Evolutionary conservation across 495 filamentous ascomycete genomes (phyloP).

Genomic region (Aspergillus saccharolyticus): DNA sequence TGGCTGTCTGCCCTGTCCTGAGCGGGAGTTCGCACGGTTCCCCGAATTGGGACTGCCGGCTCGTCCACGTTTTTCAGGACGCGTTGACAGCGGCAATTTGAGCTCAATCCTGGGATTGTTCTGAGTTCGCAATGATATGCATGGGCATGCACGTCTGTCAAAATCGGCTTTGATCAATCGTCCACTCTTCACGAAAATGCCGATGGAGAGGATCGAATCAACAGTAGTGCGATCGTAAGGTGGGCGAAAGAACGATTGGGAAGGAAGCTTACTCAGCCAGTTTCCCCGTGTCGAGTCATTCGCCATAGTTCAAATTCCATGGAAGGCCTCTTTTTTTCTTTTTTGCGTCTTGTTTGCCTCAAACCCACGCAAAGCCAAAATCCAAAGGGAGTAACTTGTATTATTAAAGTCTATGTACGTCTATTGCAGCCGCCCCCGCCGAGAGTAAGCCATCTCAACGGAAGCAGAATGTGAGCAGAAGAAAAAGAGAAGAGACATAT

Average conservation of each 20-base stretch:
- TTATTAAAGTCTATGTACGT: conserved; percentile 17
- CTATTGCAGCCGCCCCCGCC: conserved; percentile 12
- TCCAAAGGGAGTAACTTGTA: neutral
- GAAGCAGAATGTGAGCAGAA: neutral
- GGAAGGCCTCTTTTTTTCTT: neutral
- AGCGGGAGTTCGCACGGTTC: too few relatives aligned
- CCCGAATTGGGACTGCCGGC: too few relatives aligned
- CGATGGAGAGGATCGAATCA: too few relatives aligned
- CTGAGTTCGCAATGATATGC: too few relatives aligned
- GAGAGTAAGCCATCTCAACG: conserved; percentile 6
- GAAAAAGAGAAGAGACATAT: neutral
- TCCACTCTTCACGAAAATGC: neutral
- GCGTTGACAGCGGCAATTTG: neutral
- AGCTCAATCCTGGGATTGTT: neutral
- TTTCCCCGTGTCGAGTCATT: neutral
- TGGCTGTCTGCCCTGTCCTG: too few relatives aligned
- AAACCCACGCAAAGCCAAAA: neutral
- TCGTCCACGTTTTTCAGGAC: too few relatives aligned
- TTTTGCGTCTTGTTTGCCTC: neutral
- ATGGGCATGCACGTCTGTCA: neutral
- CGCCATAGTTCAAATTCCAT: neutral
- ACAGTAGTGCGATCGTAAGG: too few relatives aligned
- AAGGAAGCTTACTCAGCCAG: neutral
- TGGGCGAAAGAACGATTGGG: too few relatives aligned
- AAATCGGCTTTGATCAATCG: neutral